These are phyloP conservation scores for Pelargonium myrrhifolium DNA, from an alignment of 441 rosid genomes.

Conservation along the genomic window DNA sequence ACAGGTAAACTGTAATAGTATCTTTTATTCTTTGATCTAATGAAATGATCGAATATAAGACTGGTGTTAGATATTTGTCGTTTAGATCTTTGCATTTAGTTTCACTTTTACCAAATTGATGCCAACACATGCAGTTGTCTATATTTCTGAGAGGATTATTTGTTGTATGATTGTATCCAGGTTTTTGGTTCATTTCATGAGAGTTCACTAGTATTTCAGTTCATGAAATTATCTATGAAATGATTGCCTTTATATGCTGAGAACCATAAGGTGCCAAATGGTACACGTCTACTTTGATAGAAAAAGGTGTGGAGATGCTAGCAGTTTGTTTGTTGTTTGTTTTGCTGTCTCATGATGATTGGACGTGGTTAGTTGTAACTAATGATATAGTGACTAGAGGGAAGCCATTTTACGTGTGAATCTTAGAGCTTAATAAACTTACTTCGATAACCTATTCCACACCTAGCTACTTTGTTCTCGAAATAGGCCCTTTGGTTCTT, in stretches of 20 bases:
- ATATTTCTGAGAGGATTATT: background rate
- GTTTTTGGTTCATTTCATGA: background rate
- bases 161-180: background rate
- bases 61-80: background rate
- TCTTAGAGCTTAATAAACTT: background rate
- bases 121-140: background rate
- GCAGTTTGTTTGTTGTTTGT: background rate
- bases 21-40: background rate
- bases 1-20: background rate
- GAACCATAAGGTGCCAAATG: background rate
- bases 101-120: background rate
- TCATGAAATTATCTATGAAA: background rate
- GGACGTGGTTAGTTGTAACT: background rate
- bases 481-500: background rate
- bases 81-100: background rate
- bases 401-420: background rate
- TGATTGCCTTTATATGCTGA: background rate
- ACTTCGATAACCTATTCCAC: background rate
- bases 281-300: background rate
- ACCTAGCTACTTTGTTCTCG: background rate
- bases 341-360: background rate
- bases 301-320: background rate
- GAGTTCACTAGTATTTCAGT: background rate
- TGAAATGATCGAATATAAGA: background rate
- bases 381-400: background rate